Base-by-base conservation (phyloP, 345 rosid genomes). In the Aegle marmelos region DNA sequence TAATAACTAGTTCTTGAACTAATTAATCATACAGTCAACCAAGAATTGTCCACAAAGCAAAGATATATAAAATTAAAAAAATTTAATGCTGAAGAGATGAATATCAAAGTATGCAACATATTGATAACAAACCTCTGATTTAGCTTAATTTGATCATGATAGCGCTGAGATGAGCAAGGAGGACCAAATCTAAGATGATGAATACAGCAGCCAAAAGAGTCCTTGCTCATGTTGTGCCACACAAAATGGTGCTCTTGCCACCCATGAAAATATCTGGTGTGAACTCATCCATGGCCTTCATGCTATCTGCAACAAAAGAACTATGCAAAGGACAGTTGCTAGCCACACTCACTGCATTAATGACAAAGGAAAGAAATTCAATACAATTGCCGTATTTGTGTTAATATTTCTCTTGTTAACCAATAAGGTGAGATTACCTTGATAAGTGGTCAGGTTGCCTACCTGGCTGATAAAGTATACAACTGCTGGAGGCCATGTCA, bases 211-310 rank as follows among this genome's bases (percentile, higher is more conserved):
- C 99, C 87, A 92, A 85, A 37, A 96, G 95, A 92, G 85, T 94
- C 99, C 84, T 94, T 94, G 45, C 97, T 92, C 0, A 97, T 92
- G 85, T 94, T 92, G 87, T 92, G 99, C 82, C 91, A 68, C 48
- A 41, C 80, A 91, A 93, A 53, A 96, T 96, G 4, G 98, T 96
- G 92, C 56, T 96, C 82, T 76, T 88, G 48, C 99, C 98, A 76
- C 97, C 98, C 95, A 94, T 89, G 90, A 96, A 96, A 62, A 94
- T 94, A 89, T 96, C 99, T 41, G 97, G 94, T 39, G 92, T 92
- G 88, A 90, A 96, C 85, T 92, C 97, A 79, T 96, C 99, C 98
- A 94, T 91, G 48, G 99, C 99, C 73, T 97, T 90, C 92, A 94
- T 94, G 91, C 98, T 91, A 81, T 96, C 99, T 28, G 86, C 98